Base-by-base conservation (phyloP, 2,329 filamentous ascomycete species). In the Chlorencoelia australis region DNA sequence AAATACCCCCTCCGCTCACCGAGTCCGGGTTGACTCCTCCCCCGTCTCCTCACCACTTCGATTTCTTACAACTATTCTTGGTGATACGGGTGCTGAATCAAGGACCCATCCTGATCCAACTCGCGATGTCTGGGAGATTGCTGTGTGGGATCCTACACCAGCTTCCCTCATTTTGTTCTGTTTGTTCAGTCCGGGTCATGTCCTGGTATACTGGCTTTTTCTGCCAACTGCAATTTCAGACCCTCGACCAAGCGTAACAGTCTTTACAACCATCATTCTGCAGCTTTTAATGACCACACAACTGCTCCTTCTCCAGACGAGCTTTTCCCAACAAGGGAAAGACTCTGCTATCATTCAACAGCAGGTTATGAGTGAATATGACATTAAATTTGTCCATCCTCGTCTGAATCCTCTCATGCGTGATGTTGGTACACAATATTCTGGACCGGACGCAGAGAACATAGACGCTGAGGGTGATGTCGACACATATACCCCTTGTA, bases 291-390 rank as follows among this genome's bases (percentile, higher is more conserved):
- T 98, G 10, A 88, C 88, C 0, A 64, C 70, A 1, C 85, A 95
- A 58, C 71, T 96, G 45, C 70, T 77, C 35, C 66, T 85, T 19
- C 65, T 96, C 33, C 79, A 82, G 42, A 71, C 70, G 2, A 76
- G 70, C 21, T 96, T 89, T 59, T 70, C 74, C 3, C 88, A 89
- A 56, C 88, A 96, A 57, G 75, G 75, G 42, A 94, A 87, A 56
- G 91, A 98, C 58, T 75, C 75, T 2, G 70, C 78, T 2, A 71
- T 95, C 30, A 82, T 98, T 40, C 86, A 94, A 49, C 86, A 82
- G 50, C 84, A 96, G 60, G 89, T 96, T 4, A 70, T 96, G 61
- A 80, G 87, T 56, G 91, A 98, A 61, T 98, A 98, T 56, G 86
- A 96, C 56, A 84, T 77, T 49, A 98, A 98, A 63, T 95, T 82